Percentiles rank a stretch among this genome's conserved stretches.
Evolutionary conservation across 139 green algal species (phyloP).

Genomic region (Chlorella sorokiniana): DNA sequence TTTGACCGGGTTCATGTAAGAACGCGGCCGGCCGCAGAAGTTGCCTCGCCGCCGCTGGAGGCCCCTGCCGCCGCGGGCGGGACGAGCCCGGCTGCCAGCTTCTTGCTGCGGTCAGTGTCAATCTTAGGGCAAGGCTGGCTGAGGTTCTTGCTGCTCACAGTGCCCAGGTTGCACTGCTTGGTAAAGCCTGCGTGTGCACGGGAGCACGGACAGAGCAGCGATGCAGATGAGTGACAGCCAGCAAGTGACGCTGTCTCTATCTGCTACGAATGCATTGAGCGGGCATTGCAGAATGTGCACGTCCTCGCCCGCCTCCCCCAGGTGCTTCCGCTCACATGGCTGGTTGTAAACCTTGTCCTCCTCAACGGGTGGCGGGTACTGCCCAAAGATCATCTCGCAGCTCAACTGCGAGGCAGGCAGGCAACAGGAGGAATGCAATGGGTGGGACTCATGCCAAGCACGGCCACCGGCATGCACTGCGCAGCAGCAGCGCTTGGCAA

Average conservation of each 20-base stretch:
- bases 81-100: conserved; percentile 8
- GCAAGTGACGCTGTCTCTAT: too few species aligned
- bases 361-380: conserved; percentile 51
- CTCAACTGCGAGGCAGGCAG: too few species aligned
- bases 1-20: too few species aligned
- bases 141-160: conserved; percentile 18
- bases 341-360: conserved; percentile 59
- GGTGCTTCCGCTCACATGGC: conserved; percentile 44
- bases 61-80: background rate
- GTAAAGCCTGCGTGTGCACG: background rate
- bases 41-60: background rate
- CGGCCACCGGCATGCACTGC: too few species aligned
- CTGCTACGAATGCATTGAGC: too few species aligned
- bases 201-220: background rate
- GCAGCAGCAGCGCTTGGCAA: background rate
- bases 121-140: conserved; percentile 59
- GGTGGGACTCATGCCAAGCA: too few species aligned
- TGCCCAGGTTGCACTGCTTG: conserved; percentile 44
- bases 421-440: too few species aligned
- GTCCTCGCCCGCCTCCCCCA: background rate
- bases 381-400: conserved; percentile 62
- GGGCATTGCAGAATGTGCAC: background rate
- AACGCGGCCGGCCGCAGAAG: too few species aligned
- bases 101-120: conserved; percentile 49
- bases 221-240: background rate